phyloP scores from a whole-genome alignment of 2,329 filamentous ascomycete species.

The Aspergillus sp. region DNA sequence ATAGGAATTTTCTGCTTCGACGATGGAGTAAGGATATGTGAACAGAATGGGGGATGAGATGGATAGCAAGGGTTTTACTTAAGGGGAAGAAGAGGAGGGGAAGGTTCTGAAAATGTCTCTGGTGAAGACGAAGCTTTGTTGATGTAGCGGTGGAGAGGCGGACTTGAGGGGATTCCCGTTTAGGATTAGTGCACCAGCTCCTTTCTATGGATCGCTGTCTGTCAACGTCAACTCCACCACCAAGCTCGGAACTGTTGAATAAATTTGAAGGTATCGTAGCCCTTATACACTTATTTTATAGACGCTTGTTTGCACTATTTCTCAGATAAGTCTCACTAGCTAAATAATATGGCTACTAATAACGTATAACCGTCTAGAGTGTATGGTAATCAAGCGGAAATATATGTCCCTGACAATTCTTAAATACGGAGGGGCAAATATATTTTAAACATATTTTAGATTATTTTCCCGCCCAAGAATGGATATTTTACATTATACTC shows the following conservation, averaged over 20 bases:
- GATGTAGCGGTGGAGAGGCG: constrained; percentile 10
- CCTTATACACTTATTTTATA: no score
- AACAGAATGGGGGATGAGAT: background rate
- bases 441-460: no score
- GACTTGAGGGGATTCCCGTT: constrained; percentile 10
- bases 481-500: background rate
- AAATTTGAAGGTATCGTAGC: no score
- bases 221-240: no score
- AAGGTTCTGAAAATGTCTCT: background rate
- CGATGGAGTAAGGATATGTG: background rate
- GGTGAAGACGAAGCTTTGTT: constrained; percentile 7
- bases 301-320: no score
- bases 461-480: background rate
- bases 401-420: no score
- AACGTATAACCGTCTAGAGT: no score
- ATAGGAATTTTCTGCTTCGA: background rate
- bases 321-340: no score
- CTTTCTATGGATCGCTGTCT: background rate
- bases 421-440: no score
- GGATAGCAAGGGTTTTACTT: background rate
- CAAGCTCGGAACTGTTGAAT: no score
- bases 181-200: background rate
- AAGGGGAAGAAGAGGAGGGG: background rate
- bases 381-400: no score
- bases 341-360: no score